Percentiles rank a stretch among this genome's conserved stretches.
These are phyloP conservation scores for Xylaria castorea DNA, from an alignment of 495 filamentous ascomycete genomes.

Conservation along the genomic window DNA sequence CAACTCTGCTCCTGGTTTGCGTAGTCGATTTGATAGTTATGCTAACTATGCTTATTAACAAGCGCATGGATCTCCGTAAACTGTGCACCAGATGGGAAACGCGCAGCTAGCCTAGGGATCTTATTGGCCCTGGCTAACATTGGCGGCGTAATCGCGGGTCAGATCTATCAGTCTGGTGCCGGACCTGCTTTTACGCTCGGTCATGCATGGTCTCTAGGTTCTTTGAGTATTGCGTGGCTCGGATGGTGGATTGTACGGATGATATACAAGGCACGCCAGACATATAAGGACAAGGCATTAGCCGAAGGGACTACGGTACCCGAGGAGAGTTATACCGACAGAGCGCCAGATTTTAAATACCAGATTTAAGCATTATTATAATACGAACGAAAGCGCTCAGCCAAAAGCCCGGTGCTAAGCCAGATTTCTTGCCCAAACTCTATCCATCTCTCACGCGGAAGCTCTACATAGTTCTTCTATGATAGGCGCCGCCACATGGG, in stretches of 20 bases:
- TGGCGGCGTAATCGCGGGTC: slow-evolving; percentile 47
- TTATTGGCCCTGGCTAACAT: slow-evolving; percentile 48
- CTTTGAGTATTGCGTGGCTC: slow-evolving; percentile 34
- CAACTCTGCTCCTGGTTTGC: not conserved
- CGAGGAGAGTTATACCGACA: slow-evolving; percentile 32
- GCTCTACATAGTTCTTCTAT: slow-evolving; percentile 31
- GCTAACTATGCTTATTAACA: not conserved
- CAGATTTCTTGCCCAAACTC: not conserved
- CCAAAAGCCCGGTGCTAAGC: not conserved
- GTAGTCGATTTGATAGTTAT: not conserved
- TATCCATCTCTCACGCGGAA: not conserved
- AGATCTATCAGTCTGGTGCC: slow-evolving; percentile 42
- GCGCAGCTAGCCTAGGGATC: slow-evolving; percentile 51
- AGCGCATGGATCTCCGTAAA: slow-evolving; percentile 62
- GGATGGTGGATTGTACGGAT: slow-evolving; percentile 38
- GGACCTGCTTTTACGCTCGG: slow-evolving; percentile 41
- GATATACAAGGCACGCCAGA: slow-evolving; percentile 37
- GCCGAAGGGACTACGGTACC: slow-evolving; percentile 19
- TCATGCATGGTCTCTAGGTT: slow-evolving; percentile 42
- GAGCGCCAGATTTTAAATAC: slow-evolving; percentile 38
- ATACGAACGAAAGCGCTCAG: not conserved
- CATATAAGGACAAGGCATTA: slow-evolving; percentile 28
- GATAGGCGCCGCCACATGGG: slow-evolving; percentile 44
- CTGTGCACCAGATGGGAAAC: slow-evolving; percentile 50
- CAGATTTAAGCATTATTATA: slow-evolving; percentile 30